These are phyloP conservation scores for Rhodotorula sp. DNA, from an alignment of 1,284 basidiomycete genomes.

Conservation along the genomic window DNA sequence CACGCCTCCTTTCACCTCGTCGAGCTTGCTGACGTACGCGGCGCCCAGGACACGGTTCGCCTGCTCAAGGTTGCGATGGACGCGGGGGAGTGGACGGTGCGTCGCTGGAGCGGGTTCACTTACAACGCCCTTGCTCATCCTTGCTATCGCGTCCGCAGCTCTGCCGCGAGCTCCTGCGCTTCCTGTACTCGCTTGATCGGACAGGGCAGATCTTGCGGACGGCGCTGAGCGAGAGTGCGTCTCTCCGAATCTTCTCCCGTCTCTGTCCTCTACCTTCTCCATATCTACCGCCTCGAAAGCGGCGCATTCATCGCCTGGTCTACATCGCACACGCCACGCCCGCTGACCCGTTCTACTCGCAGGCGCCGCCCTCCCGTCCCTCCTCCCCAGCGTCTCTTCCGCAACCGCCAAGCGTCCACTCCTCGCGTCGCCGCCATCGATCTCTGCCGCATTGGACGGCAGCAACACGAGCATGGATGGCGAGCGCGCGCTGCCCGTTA, in stretches of 20 bases:
- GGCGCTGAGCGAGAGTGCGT: constrained; percentile 47
- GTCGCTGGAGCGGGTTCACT: background rate
- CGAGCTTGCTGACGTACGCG: background rate
- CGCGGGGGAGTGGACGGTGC: constrained; percentile 57
- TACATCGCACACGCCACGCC: too few species aligned
- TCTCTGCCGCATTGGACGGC: background rate
- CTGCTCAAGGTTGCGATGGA: constrained; percentile 72
- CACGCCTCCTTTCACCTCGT: background rate
- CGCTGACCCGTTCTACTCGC: background rate
- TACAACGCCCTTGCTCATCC: background rate
- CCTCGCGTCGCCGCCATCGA: background rate
- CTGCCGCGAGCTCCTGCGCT: constrained; percentile 85
- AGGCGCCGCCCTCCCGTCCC: background rate
- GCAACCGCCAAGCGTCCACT: background rate
- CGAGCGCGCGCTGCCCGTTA: background rate
- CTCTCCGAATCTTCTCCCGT: background rate
- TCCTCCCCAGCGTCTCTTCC: background rate
- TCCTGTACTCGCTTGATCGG: constrained; percentile 80
- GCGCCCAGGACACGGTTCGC: constrained; percentile 65
- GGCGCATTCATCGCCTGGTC: too few species aligned
- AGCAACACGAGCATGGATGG: background rate
- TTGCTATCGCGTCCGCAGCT: constrained; percentile 58
- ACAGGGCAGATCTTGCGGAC: constrained; percentile 66
- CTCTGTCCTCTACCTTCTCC: background rate
- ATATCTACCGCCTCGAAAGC: background rate